Percentiles rank a stretch among this genome's conserved stretches.
These are phyloP conservation scores for Piromyces sp. DNA, from an alignment of 192 early-diverging fungal species.

Conservation along the genomic window DNA sequence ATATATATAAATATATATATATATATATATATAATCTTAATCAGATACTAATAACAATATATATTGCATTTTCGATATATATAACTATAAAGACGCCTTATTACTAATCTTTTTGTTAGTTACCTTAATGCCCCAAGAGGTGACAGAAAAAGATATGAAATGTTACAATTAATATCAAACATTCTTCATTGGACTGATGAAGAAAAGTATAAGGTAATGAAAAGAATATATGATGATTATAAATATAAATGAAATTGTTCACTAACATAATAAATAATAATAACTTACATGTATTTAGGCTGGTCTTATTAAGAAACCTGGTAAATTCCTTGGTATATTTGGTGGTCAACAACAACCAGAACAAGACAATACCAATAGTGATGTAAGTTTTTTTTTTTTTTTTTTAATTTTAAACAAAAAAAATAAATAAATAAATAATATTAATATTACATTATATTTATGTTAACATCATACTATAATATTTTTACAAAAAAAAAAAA, in stretches of 20 bases:
- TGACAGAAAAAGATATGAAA: conserved; percentile 80
- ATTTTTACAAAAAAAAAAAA: no score
- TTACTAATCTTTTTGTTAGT: conserved; percentile 75
- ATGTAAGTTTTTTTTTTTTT: not conserved
- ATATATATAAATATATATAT: no score
- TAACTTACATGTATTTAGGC: not conserved
- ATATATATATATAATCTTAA: no score
- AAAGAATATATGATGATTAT: no score
- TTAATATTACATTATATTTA: no score
- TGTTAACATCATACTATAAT: no score
- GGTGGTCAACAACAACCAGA: not conserved
- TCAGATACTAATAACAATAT: no score
- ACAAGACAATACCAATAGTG: not conserved
- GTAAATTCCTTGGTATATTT: not conserved
- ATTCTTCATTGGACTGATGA: conserved; percentile 75
- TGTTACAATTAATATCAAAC: conserved; percentile 72
- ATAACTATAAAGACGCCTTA: conserved; percentile 43
- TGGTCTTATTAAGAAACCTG: not conserved
- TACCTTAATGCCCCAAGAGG: conserved; percentile 72
- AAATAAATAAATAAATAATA: no score
- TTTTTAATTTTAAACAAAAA: no score
- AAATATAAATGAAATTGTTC: no score
- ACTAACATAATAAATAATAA: no score
- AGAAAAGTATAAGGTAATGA: conserved; percentile 44
- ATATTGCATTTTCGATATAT: no score